phyloP scores from a whole-genome alignment of 129 eudicot genomes.

The Helichrysum umbraculigerum region DNA sequence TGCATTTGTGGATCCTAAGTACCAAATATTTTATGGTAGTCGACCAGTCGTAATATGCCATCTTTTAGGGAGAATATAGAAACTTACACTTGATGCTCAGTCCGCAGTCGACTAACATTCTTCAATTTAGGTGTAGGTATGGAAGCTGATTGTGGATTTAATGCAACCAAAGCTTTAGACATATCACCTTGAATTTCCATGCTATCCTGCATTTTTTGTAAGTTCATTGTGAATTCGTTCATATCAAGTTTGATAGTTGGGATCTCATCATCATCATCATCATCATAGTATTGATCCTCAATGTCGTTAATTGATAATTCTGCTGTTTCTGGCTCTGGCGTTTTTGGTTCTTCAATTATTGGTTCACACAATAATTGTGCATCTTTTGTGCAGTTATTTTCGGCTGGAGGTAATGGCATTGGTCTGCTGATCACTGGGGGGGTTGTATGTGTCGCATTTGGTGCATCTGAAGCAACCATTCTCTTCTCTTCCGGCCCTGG shows the following conservation, averaged over 20 bases:
- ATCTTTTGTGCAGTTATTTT: slow-evolving; percentile 13
- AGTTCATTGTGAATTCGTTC: slow-evolving; percentile 58
- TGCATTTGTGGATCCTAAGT: no score
- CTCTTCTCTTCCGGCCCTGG: slow-evolving; percentile 89
- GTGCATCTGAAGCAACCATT: slow-evolving; percentile 47
- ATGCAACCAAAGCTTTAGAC: slow-evolving; percentile 77
- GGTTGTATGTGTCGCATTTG: slow-evolving; percentile 34
- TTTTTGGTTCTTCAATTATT: slow-evolving; percentile 70
- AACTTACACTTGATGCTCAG: slow-evolving; percentile 98
- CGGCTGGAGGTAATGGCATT: slow-evolving; percentile 40
- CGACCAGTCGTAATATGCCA: no score
- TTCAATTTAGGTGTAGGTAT: slow-evolving; percentile 85
- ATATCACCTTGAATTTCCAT: slow-evolving; percentile 53
- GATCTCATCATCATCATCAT: slow-evolving; percentile 76
- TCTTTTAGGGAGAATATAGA: no score
- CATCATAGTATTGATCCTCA: slow-evolving; percentile 74
- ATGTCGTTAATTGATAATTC: slow-evolving; percentile 59
- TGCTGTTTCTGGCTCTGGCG: slow-evolving; percentile 70
- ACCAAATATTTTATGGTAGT: no score
- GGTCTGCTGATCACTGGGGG: slow-evolving; percentile 6
- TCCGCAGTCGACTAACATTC: slow-evolving; percentile 72
- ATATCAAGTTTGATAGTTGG: slow-evolving; percentile 74
- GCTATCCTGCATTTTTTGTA: slow-evolving; percentile 59
- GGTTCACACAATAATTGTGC: slow-evolving; percentile 44
- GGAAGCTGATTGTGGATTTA: slow-evolving; percentile 54